These are phyloP conservation scores for Trichoderma virens DNA, from an alignment of 495 filamentous ascomycete species.

Conservation along the genomic window DNA sequence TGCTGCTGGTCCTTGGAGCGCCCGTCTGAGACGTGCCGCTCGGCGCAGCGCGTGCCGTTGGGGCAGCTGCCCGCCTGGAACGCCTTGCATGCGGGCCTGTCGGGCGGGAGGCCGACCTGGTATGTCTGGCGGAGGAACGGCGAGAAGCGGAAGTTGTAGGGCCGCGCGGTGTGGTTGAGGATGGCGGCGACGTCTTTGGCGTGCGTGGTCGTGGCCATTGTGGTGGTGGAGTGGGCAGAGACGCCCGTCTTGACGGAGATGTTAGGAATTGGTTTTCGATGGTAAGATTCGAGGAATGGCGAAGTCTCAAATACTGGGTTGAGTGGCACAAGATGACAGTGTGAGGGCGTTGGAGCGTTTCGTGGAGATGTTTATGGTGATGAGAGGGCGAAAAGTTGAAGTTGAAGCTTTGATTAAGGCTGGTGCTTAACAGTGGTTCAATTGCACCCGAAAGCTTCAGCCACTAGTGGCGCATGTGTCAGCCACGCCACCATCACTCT, in stretches of 20 bases:
- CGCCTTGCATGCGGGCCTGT: constrained; percentile 74
- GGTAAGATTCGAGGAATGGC: not conserved
- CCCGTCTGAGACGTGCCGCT: constrained; percentile 33
- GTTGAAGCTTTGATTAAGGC: not conserved
- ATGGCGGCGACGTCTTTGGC: constrained; percentile 27
- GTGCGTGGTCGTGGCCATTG: constrained; percentile 22
- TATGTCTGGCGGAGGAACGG: constrained; percentile 68
- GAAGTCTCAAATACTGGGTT: not conserved
- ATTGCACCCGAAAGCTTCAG: not conserved
- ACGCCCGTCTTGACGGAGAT: not conserved
- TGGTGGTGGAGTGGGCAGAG: not conserved
- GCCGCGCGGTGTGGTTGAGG: constrained; percentile 45
- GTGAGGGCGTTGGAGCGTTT: too few species aligned
- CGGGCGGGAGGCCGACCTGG: constrained; percentile 64
- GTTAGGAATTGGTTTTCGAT: not conserved
- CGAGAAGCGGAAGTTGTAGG: constrained; percentile 64
- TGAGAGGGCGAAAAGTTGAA: not conserved
- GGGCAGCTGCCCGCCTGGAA: constrained; percentile 68
- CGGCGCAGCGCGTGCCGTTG: constrained; percentile 64
- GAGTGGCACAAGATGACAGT: not conserved
- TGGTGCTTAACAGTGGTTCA: not conserved
- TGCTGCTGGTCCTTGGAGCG: constrained; percentile 10
- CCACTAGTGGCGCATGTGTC: not conserved
- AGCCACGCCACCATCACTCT: not conserved
- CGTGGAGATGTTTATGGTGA: not conserved